phyloP scores from a whole-genome alignment of 805 yeast genomes.

The Lachancea sp. region DNA sequence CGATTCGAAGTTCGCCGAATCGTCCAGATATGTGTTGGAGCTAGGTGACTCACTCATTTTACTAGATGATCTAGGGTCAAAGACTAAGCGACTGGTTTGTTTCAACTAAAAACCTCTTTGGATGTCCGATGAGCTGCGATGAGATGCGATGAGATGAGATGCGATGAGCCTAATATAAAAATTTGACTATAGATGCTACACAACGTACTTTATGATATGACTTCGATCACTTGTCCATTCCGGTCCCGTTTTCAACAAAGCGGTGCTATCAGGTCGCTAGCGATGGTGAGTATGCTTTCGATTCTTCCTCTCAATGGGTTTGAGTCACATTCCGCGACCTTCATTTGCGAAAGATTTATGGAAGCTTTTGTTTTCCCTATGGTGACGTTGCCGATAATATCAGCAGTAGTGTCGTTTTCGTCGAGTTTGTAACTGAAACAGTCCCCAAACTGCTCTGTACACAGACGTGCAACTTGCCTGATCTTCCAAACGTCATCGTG shows the following conservation, averaged over 20 bases:
- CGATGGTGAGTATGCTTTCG: conserved; percentile 71
- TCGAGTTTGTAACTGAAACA: conserved; percentile 38
- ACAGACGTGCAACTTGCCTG: conserved; percentile 51
- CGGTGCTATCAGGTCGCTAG: conserved; percentile 79
- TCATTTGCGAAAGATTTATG: conserved; percentile 56
- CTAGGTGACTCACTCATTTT: conserved; percentile 33
- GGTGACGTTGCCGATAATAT: conserved; percentile 48
- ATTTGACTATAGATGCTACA: conserved; percentile 3
- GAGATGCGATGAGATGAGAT: conserved; percentile 18
- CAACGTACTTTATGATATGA: no score
- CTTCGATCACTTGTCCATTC: no score
- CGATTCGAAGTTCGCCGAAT: conserved; percentile 61
- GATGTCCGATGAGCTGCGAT: conserved; percentile 1
- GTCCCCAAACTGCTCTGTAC: conserved; percentile 86
- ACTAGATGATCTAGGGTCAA: neutral
- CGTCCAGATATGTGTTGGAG: conserved; percentile 65
- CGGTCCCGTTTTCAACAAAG: conserved; percentile 39
- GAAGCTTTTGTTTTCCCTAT: conserved; percentile 73
- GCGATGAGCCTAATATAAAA: conserved; percentile 7
- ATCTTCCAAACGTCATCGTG: conserved; percentile 34
- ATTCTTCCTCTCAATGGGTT: conserved; percentile 76
- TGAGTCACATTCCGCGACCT: conserved; percentile 62
- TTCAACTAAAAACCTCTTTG: no score
- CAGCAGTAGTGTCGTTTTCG: conserved; percentile 29
- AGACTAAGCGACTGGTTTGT: no score